These are phyloP conservation scores for Liriodendron chinense DNA, from an alignment of 164 flowering plant genomes.

Conservation along the genomic window DNA sequence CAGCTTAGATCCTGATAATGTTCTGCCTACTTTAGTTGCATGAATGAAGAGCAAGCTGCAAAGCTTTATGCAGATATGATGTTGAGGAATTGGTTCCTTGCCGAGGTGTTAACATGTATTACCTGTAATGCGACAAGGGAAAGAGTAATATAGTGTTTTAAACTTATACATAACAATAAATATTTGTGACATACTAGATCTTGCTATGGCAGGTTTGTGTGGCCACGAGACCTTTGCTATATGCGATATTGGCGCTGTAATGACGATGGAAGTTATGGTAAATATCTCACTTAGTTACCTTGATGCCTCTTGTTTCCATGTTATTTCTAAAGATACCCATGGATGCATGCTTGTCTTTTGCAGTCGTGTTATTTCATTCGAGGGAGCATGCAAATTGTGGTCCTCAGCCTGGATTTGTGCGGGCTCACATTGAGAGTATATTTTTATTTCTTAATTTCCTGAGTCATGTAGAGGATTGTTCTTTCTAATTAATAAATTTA, in stretches of 20 bases:
- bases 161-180: neutral
- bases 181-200: neutral
- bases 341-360: slow-evolving; percentile 25
- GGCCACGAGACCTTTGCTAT: slow-evolving; percentile 99
- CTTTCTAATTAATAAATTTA: no score
- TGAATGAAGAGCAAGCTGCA: neutral
- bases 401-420: slow-evolving; percentile 94
- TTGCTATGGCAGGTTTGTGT: slow-evolving; percentile 62
- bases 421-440: slow-evolving; percentile 94
- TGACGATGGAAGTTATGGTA: slow-evolving; percentile 99
- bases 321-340: slow-evolving; percentile 1
- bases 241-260: slow-evolving; percentile 98
- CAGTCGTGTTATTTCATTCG: slow-evolving; percentile 96
- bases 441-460: neutral
- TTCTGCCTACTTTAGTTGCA: neutral
- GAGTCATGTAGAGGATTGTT: neutral
- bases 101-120: neutral
- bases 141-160: neutral
- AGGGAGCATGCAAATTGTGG: slow-evolving; percentile 93
- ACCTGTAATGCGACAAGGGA: neutral
- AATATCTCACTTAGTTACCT: slow-evolving; percentile 7
- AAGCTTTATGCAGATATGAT: neutral
- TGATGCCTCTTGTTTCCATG: neutral
- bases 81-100: neutral
- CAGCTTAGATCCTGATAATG: neutral